Evolutionary conservation across 306 rosid species (phyloP), one percentile per base, ranked within the genome.

Genomic region (Gynostemma pentaphyllum): DNA sequence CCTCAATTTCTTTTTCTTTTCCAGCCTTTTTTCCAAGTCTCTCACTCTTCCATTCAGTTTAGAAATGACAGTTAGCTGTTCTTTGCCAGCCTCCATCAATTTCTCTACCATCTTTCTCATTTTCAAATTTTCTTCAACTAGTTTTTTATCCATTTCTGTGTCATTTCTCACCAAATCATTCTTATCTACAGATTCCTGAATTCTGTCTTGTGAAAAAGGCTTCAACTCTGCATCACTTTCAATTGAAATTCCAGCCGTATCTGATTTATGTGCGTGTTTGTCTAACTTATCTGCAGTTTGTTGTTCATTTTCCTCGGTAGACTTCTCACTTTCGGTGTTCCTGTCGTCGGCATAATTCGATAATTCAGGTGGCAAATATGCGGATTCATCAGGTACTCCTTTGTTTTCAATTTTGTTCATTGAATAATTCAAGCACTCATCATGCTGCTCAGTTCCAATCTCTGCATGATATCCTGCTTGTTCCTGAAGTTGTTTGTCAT

Each of bases 21-120:
- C 81, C 52, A 86, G 2, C 75, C 73, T 84, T 57, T 77, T 81
- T 81, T 89, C 97, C 73, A 89, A 65, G 16, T 80, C 84, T 66
- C 76, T 82, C 65, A 89, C 94, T 71, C 82, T 82, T 2, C 77
- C 78, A 8, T 64, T 84, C 52, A 90, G 74, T 47, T 65, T 55
- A 28, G 94, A 70, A 45, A 90, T 90, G 0, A 78, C 81, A 65
- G 55, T 71, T 7, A 84, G 5, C 63, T 90, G 97, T 22, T 81
- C 71, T 30, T 84, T 83, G 30, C 95, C 94, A 3, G 81, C 81
- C 60, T 75, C 85, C 49, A 87, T 64, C 62, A 90, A 65, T 72
- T 81, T 83, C 69, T 68, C 71, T 86, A 81, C 70, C 85, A 78
- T 68, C 57, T 79, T 70, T 62, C 81, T 79, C 19, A 87, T 45